Evolutionary conservation across 2,329 filamentous ascomycete species (phyloP).

Genomic region (Ambrosiella beaveri): DNA sequence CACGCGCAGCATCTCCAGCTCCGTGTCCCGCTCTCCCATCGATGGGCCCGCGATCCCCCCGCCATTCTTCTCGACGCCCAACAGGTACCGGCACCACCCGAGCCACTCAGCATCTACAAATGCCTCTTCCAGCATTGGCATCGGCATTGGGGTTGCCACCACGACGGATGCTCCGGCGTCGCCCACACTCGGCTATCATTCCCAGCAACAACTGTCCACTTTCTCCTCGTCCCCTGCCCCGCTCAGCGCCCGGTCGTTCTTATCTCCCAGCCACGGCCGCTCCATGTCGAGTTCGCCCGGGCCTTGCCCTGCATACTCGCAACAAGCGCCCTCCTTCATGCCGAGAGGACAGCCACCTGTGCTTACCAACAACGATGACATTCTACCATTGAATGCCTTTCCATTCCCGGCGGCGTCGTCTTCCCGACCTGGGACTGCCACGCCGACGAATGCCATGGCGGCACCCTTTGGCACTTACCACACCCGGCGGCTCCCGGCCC

Average conservation of each 20-base stretch:
- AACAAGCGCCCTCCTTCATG: neutral
- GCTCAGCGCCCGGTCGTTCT: neutral
- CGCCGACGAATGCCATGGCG: neutral
- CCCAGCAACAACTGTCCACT: neutral
- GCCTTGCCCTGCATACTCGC: neutral
- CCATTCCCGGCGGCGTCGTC: neutral
- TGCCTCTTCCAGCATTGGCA: neutral
- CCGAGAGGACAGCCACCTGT: neutral
- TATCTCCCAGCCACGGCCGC: neutral
- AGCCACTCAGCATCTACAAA: neutral
- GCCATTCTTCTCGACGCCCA: neutral
- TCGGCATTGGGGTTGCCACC: neutral
- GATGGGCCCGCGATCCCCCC: conserved; percentile 1
- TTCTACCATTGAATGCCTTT: too few species aligned
- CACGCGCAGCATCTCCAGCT: neutral
- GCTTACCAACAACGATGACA: neutral
- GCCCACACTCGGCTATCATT: neutral
- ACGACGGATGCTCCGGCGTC: neutral
- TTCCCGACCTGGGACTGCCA: neutral
- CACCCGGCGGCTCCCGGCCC: conserved; percentile 5
- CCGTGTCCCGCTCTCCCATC: neutral
- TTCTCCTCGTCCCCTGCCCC: neutral
- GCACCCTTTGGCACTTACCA: neutral
- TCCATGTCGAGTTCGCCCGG: neutral
- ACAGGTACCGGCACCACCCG: neutral